Evolutionary conservation across 202 grass and related monocot genomes (phyloP).

Genomic region (Eragrostis tef): DNA sequence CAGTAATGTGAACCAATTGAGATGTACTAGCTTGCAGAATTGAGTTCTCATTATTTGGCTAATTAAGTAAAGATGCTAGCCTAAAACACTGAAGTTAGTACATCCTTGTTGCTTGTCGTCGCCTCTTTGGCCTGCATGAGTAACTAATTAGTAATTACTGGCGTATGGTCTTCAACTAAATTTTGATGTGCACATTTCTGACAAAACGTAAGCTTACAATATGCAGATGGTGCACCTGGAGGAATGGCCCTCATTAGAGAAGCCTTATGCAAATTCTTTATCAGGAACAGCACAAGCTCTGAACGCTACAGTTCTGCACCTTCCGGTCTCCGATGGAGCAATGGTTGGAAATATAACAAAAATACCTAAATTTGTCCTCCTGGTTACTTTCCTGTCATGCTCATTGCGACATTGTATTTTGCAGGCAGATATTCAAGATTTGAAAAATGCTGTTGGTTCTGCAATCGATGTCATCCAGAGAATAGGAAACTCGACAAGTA

Average conservation of each 20-base stretch:
- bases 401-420: constrained; percentile 18
- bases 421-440: constrained; percentile 59
- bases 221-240: constrained; percentile 69
- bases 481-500: constrained; percentile 51
- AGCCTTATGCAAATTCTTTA: constrained; percentile 53
- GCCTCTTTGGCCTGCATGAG: background rate
- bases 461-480: constrained; percentile 72
- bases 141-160: background rate
- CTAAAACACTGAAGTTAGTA: constrained; percentile 5
- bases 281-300: constrained; percentile 57
- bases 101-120: background rate
- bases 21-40: background rate
- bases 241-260: constrained; percentile 65
- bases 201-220: constrained; percentile 4
- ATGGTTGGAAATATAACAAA: constrained; percentile 49
- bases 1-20: background rate
- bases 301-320: constrained; percentile 52
- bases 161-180: background rate
- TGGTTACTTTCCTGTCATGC: background rate
- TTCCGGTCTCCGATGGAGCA: constrained; percentile 69
- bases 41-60: constrained; percentile 7
- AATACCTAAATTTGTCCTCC: background rate
- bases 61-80: background rate
- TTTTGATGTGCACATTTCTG: background rate
- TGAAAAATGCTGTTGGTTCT: constrained; percentile 58